Evolutionary conservation across 2,329 filamentous ascomycete species (phyloP), one percentile per base, ranked within the genome.

Genomic region (Stachybotrys echinatus): DNA sequence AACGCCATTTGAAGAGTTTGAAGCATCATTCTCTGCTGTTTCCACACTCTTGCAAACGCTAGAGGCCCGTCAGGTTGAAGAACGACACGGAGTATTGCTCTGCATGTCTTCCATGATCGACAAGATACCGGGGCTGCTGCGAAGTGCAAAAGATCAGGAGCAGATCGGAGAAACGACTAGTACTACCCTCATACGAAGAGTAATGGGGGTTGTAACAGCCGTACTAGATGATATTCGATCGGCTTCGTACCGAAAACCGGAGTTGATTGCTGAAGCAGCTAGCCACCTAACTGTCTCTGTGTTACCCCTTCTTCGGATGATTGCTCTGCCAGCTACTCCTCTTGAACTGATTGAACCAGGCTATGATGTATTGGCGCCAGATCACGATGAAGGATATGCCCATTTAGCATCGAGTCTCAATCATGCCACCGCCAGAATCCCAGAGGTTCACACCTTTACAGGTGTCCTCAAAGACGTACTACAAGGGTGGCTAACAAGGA

Each of bases 51-150:
- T 88, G 12, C 60, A 65, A 37, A 58, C 58, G 1, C 70, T 87
- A 5, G 61, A 63, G 39, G 59, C 58, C 21, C 74, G 84, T 27
- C 83, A 89, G 58, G 78, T 85, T 3, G 85, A 89, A 59, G 84
- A 88, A 59, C 74, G 83, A 2, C 87, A 91, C 59, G 87, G 87
- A 0, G 66, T 89, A 5, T 60, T 88, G 1, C 65, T 87, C 7
- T 77, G 79, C 23, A 67, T 87, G n/a, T 79, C 85, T 2, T 74
- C 79, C 5, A 68, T 87, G 0, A 59, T 85, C 4, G 74, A 83
- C 47, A 63, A 65, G 6, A 58, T 80, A 12, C 72, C 75, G 1
- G 58, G 57, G 4, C 51, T 74, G 19, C 44, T 62, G 5, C 49
- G 47, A 4, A 19, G 51, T 19, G 49, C 38, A 7, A 37, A 40